Percentiles rank a stretch among this genome's conserved stretches.
phyloP scores from a whole-genome alignment of 805 yeast species.

The Spathaspora girioi region DNA sequence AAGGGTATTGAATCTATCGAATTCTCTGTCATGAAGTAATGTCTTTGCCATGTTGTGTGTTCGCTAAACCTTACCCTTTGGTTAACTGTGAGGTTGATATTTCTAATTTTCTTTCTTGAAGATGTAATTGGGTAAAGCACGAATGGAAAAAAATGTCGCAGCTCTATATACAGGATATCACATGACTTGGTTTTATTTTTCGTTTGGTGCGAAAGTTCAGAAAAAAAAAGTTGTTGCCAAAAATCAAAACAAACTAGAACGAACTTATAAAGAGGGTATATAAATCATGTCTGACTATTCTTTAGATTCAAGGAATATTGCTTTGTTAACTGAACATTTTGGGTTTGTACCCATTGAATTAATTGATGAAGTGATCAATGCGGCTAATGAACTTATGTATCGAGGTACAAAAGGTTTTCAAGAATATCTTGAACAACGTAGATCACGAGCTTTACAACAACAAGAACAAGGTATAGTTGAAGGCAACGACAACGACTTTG shows the following conservation, averaged over 20 bases:
- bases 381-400: conserved; percentile 79
- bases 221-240: neutral
- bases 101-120: conserved; percentile 1
- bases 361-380: conserved; percentile 83
- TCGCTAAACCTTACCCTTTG: neutral
- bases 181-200: conserved; percentile 2
- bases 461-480: neutral
- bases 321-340: conserved; percentile 75
- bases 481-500: neutral
- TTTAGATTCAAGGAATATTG: conserved; percentile 27
- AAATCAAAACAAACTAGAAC: neutral
- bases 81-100: neutral
- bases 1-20: conserved; percentile 39
- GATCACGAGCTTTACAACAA: conserved; percentile 13
- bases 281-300: conserved; percentile 2
- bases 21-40: conserved; percentile 36
- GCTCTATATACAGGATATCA: conserved; percentile 1
- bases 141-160: neutral
- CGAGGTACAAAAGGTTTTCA: conserved; percentile 80
- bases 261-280: neutral
- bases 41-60: conserved; percentile 36
- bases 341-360: conserved; percentile 81
- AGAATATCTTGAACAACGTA: conserved; percentile 46
- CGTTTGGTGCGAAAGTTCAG: neutral
- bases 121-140: conserved; percentile 1